Base-by-base conservation (phyloP, 345 rosid genomes). In the Garcia nutans region DNA sequence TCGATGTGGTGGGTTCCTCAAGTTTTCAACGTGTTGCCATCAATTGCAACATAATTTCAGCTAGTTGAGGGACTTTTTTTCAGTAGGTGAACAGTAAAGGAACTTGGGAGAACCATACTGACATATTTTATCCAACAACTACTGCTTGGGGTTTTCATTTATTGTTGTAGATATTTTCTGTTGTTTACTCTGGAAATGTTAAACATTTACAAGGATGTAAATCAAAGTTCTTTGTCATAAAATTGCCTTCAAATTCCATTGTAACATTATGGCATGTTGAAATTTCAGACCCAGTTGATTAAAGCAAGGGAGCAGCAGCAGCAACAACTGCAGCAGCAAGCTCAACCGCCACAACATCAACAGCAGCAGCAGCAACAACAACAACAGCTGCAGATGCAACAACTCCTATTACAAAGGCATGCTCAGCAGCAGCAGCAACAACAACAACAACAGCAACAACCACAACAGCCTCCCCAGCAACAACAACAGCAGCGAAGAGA, bases 401-500 rank as follows among this genome's bases (percentile, higher is more conserved):
- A 84, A 0, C 90, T 83, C 0, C 90, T 85, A 0, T 87, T 79
- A 0, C 95, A 60, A 26, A 91, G 85, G 1, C 86, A 78, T 2
- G 84, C 81, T 10, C 86, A 82, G n/a, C 87, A 82, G 49, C 73
- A 78, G 47, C 87, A 91, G 88, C 91, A 94, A 22, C 85, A 85
- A 20, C 87, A 87, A 59, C 91, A 85, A n/a, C 88, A 82, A 2
- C 92, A 86, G 0, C 92, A 82, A 0, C 97, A 89, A 20, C 93
- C 83, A 8, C 96, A 83, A 5, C 93, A 82, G 42, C 84, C 76
- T 26, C 81, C 76, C 16, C 77, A 54, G 2, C 93, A 82, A 49
- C 97, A 87, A 71, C 93, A 72, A 37, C 91, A 84, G 69, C 98
- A 93, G 83, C 85, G 96, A 60, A 87, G 99, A 74, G 97, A 91